Evolutionary conservation across 306 rosid species (phyloP), one percentile per base, ranked within the genome.

Genomic region (Malus domestica): DNA sequence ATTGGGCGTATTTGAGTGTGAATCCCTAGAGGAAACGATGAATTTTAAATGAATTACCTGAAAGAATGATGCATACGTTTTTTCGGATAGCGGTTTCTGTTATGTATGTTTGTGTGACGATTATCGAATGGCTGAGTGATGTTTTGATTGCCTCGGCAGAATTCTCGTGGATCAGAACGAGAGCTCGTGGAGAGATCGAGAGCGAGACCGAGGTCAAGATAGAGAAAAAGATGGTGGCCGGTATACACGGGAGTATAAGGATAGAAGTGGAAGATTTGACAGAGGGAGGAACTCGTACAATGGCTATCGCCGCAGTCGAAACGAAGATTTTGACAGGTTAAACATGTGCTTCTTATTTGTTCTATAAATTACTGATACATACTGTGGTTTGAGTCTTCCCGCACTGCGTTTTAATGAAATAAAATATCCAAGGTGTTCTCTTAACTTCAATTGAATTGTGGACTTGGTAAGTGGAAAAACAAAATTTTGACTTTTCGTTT

Each of bases 311-410:
- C 85, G 80, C 45, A 86, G 73, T 33, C 78, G 73, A 11, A 76
- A 74, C 75, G 78, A 79, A 72, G 88, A 84, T 73, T 76, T 78
- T 69, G 87, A 87, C 88, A 89, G 92, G 97, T 91, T 82, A 5
- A 20, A 35, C 67, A 22, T 32, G 3, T 68, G 19, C 85, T 42
- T 33, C 19, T 55, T 44, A 69, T 57, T 45, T 45, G 27, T 46
- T 45, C 11, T 13, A 12, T 30, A 22, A 55, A 10, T 54, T 54
- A 55, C 15, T 0, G 13, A 8, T 68, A 20, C 15, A 11, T 70
- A 40, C 70, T n/a, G 23, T 32, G n/a, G 23, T 20, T 44, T 45
- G 13, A 8, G 42, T n/a, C 3, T n/a, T 42, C 45, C 25, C 15
- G 38, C 30, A 49, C 16, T 59, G 13, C 23, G 13, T 38, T 67